A percentile compares a stretch with the other conserved stretches of the same genome.
phyloP scores from a whole-genome alignment of 1,284 basidiomycete species.

The Cutaneotrichosporon dermatis region DNA sequence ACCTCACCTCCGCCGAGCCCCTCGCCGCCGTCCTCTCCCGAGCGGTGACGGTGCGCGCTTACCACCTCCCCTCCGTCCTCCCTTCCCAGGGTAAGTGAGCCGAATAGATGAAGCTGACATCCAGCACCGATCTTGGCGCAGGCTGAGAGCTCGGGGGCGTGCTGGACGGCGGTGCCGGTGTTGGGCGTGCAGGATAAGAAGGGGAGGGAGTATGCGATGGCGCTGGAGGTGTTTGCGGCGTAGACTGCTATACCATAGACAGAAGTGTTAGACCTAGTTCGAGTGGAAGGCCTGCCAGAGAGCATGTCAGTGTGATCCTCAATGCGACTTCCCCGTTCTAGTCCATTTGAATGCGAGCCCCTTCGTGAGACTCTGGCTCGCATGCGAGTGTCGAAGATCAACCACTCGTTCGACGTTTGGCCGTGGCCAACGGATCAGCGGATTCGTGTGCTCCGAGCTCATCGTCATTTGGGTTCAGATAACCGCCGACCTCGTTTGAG shows the following conservation, averaged over 20 bases:
- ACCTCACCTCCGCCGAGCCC: background rate
- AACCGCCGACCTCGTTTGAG: too few relatives aligned
- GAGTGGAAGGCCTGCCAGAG: too few relatives aligned
- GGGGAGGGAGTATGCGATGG: constrained; percentile 1
- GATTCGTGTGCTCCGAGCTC: too few relatives aligned
- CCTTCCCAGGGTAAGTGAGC: background rate
- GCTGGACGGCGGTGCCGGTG: constrained; percentile 11
- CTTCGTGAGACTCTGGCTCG: too few relatives aligned
- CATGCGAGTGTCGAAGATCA: too few relatives aligned
- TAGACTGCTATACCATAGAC: background rate
- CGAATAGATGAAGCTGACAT: background rate
- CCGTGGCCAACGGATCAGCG: too few relatives aligned
- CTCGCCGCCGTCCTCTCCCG: constrained; percentile 11
- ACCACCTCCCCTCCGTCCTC: constrained; percentile 16
- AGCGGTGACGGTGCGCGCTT: constrained; percentile 24
- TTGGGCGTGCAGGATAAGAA: constrained; percentile 4
- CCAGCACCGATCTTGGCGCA: constrained; percentile 3
- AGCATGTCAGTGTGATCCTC: too few relatives aligned
- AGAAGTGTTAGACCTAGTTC: too few relatives aligned
- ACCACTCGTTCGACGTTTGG: too few relatives aligned
- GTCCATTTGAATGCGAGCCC: too few relatives aligned
- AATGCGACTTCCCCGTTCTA: too few relatives aligned
- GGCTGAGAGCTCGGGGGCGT: background rate
- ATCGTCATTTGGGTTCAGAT: too few relatives aligned
- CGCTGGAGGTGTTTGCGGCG: constrained; percentile 13